Evolutionary conservation across 192 early-diverging fungal species (phyloP).

Genomic region (Coemansia sp.): DNA sequence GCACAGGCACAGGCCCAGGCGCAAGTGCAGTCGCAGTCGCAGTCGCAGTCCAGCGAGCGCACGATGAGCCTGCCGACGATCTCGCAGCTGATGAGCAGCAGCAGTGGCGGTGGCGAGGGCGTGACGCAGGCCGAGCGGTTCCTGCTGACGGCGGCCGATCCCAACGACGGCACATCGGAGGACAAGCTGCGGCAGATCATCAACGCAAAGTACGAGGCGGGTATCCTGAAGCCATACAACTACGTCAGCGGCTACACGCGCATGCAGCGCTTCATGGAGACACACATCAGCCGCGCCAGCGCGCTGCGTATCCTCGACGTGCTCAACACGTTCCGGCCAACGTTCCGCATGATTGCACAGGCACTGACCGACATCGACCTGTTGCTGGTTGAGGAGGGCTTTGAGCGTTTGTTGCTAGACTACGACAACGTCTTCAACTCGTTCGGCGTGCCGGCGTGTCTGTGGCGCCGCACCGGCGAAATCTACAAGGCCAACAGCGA

Average conservation of each 20-base stretch:
- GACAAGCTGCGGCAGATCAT: constrained; percentile 89
- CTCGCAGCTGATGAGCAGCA: constrained; percentile 29
- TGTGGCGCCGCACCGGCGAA: constrained; percentile 95
- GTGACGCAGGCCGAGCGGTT: constrained; percentile 69
- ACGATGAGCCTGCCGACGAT: constrained; percentile 33
- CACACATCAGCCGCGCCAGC: constrained; percentile 58
- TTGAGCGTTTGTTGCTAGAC: constrained; percentile 90
- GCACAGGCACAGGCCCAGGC: background rate
- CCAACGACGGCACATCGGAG: constrained; percentile 76
- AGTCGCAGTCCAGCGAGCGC: constrained; percentile 4
- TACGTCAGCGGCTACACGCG: constrained; percentile 88
- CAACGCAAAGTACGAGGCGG: constrained; percentile 94
- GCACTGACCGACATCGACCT: constrained; percentile 90
- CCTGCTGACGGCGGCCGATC: constrained; percentile 90
- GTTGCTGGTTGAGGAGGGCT: constrained; percentile 91
- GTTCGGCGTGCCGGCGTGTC: constrained; percentile 92
- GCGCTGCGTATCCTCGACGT: constrained; percentile 76
- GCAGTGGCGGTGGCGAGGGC: constrained; percentile 52
- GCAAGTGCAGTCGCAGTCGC: background rate
- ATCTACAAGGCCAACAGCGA: constrained; percentile 96
- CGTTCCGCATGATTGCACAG: constrained; percentile 83
- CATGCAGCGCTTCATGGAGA: constrained; percentile 88
- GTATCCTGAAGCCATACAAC: constrained; percentile 95
- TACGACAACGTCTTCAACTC: constrained; percentile 93
- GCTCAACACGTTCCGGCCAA: constrained; percentile 84